These are phyloP conservation scores for Lagerstroemia speciosa DNA, from an alignment of 345 rosid species.

Conservation along the genomic window DNA sequence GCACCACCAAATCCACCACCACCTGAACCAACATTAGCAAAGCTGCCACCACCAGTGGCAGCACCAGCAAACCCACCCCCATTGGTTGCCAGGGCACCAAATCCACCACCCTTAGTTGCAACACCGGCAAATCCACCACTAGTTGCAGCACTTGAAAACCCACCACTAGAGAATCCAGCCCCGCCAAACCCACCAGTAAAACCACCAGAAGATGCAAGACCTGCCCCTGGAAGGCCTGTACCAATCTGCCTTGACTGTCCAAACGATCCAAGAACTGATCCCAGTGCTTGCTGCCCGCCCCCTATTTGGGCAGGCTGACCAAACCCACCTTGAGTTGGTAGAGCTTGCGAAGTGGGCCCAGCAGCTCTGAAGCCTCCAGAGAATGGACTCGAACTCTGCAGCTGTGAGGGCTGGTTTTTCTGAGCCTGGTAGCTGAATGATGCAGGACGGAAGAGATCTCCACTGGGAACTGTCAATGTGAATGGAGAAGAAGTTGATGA, in stretches of 20 bases:
- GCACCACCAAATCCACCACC: conserved; percentile 33
- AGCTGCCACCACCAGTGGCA: conserved; percentile 15
- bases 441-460: conserved; percentile 84
- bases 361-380: conserved; percentile 51
- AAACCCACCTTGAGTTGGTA: conserved; percentile 47
- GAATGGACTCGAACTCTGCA: conserved; percentile 37
- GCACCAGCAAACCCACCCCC: conserved; percentile 38
- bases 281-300: conserved; percentile 78
- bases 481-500: conserved; percentile 42
- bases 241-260: conserved; percentile 95
- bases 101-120: conserved; percentile 24
- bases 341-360: conserved; percentile 38
- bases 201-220: conserved; percentile 45
- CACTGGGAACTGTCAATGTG: conserved; percentile 52
- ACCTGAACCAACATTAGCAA: conserved; percentile 7
- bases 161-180: conserved; percentile 50
- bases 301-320: conserved; percentile 81
- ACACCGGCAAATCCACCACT: conserved; percentile 36
- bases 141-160: conserved; percentile 32
- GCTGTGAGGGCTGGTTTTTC: conserved; percentile 50
- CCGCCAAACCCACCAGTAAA: conserved; percentile 47
- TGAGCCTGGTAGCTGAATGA: conserved; percentile 62
- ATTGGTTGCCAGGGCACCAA: conserved; percentile 29
- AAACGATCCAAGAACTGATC: conserved; percentile 90
- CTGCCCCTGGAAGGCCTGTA: conserved; percentile 47